These are phyloP conservation scores for Prunella vulgaris DNA, from an alignment of 257 asterid species.

Conservation along the genomic window DNA sequence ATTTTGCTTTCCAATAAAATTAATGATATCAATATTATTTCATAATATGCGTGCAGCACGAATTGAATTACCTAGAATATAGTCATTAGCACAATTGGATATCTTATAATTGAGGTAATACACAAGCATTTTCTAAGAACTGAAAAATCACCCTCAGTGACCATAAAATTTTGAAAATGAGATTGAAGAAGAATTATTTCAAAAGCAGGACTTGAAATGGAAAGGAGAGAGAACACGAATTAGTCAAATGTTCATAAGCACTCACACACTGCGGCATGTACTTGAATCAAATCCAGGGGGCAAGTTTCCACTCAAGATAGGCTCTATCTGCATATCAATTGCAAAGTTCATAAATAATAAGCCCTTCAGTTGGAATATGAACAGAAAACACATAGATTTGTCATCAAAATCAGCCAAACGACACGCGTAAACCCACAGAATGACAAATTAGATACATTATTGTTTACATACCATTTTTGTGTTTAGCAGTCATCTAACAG, in stretches of 20 bases:
- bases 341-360: constrained; percentile 20
- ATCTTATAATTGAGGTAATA: neutral
- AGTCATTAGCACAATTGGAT: neutral
- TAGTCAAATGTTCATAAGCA: constrained; percentile 23
- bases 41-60: neutral
- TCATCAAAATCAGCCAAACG: neutral
- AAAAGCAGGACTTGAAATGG: neutral
- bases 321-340: constrained; percentile 66
- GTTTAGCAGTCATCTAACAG: neutral
- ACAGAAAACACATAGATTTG: neutral
- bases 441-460: neutral
- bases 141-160: neutral
- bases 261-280: constrained; percentile 95
- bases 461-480: neutral
- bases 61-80: neutral
- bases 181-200: constrained; percentile 8
- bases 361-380: neutral
- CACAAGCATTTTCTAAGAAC: constrained; percentile 1
- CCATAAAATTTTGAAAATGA: neutral
- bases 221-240: neutral
- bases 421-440: neutral
- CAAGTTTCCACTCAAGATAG: constrained; percentile 83
- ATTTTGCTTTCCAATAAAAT: neutral
- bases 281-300: constrained; percentile 86
- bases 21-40: neutral